Evolutionary conservation across 192 early-diverging fungal genomes (phyloP).

Genomic region (Coemansia javaensis): DNA sequence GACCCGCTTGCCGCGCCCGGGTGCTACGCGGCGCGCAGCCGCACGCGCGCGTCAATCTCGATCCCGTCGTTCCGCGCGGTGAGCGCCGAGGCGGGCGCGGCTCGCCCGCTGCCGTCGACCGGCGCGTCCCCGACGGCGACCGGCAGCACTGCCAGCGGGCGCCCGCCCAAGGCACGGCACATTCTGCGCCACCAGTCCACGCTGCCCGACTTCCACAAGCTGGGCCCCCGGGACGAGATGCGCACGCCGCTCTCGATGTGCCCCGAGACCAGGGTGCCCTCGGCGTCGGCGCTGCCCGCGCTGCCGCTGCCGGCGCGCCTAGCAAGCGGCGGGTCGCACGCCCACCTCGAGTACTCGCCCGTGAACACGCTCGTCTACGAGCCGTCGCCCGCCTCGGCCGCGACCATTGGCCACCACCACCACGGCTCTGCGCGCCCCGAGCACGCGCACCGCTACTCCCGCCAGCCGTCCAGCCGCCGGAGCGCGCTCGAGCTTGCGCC

Average conservation of each 20-base stretch:
- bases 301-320: slow-evolving; percentile 31
- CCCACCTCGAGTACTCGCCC: slow-evolving; percentile 25
- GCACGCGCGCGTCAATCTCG: slow-evolving; percentile 20
- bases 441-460: slow-evolving; percentile 1
- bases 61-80: slow-evolving; percentile 34
- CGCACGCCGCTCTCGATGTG: not conserved
- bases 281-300: slow-evolving; percentile 5
- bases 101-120: too few relatives aligned
- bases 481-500: not conserved
- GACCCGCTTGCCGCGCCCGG: slow-evolving; percentile 16
- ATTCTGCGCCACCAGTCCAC: slow-evolving; percentile 40
- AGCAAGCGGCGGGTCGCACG: slow-evolving; percentile 34
- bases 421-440: too few relatives aligned
- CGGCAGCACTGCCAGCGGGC: slow-evolving; percentile 3
- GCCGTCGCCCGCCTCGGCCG: slow-evolving; percentile 11
- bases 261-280: not conserved
- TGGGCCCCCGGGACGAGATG: not conserved
- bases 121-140: not conserved
- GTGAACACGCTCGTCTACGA: slow-evolving; percentile 39
- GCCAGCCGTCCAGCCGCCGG: slow-evolving; percentile 1
- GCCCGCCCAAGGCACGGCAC: slow-evolving; percentile 5
- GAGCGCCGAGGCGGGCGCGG: not conserved
- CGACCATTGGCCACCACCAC: slow-evolving; percentile 2
- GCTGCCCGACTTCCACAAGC: slow-evolving; percentile 14
- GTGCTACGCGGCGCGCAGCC: not conserved